Conservation (phyloP, 305 asterid species). For the Ajuga reptans region DNA sequence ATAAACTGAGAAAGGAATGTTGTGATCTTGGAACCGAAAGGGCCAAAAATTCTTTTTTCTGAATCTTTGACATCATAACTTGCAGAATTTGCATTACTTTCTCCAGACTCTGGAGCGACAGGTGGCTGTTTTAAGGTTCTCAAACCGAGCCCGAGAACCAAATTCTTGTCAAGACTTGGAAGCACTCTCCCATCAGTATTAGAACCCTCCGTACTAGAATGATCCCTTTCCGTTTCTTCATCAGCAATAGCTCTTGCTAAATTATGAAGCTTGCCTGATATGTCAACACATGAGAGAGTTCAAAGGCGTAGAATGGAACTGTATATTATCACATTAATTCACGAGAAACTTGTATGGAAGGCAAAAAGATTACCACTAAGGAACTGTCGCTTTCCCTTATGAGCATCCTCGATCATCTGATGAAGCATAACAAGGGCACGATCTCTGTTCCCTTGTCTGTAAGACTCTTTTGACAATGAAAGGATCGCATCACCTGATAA, state of each 20-base stretch:
- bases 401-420: slow-evolving; percentile 99
- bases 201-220: slow-evolving; percentile 49
- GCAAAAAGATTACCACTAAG: slow-evolving; percentile 61
- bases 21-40: slow-evolving; percentile 63
- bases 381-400: slow-evolving; percentile 91
- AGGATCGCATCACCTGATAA: slow-evolving; percentile 68
- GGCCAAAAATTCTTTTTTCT: slow-evolving; percentile 70
- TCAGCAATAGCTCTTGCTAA: slow-evolving; percentile 96
- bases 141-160: slow-evolving; percentile 84
- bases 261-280: slow-evolving; percentile 90
- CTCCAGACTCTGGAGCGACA: slow-evolving; percentile 46
- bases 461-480: slow-evolving; percentile 54
- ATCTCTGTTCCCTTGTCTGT: slow-evolving; percentile 79
- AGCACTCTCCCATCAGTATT: slow-evolving; percentile 52
- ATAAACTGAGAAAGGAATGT: slow-evolving; percentile 94
- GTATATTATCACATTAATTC: slow-evolving; percentile 11
- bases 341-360: slow-evolving; percentile 16
- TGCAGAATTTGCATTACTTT: slow-evolving; percentile 44
- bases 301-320: slow-evolving; percentile 18
- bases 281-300: slow-evolving; percentile 17
- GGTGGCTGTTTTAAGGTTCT: slow-evolving; percentile 50
- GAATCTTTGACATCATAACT: slow-evolving; percentile 73
- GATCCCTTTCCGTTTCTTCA: slow-evolving; percentile 79
- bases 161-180: slow-evolving; percentile 51
- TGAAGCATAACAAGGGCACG: slow-evolving; percentile 95